Conservation (phyloP, 176 grass and related monocot species). For the Aechmea fasciata region DNA sequence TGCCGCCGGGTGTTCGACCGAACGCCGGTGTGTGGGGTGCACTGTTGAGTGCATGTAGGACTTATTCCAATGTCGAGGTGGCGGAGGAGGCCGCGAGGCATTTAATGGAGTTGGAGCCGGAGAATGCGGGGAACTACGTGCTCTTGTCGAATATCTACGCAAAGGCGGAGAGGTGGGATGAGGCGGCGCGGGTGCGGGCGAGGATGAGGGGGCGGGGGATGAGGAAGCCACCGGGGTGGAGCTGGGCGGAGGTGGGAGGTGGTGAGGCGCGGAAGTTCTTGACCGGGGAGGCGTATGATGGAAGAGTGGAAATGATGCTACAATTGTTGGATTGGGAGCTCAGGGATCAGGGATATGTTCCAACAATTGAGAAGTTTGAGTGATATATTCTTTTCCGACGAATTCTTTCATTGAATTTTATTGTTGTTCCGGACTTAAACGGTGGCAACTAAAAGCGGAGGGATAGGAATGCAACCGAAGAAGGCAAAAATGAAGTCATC, state of each 20-base stretch:
- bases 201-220: slow-evolving; percentile 34
- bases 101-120: slow-evolving; percentile 42
- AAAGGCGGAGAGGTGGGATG: slow-evolving; percentile 25
- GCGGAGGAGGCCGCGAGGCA: slow-evolving; percentile 30
- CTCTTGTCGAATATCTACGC: slow-evolving; percentile 43
- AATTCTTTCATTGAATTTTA: background rate
- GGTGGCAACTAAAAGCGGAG: background rate
- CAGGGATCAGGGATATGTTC: slow-evolving; percentile 30
- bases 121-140: slow-evolving; percentile 39
- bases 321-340: slow-evolving; percentile 31
- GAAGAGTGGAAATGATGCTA: slow-evolving; percentile 17
- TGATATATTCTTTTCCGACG: background rate
- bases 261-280: slow-evolving; percentile 30
- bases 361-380: slow-evolving; percentile 12
- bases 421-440: background rate
- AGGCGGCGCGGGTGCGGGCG: slow-evolving; percentile 24
- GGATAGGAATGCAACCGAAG: no score
- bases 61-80: slow-evolving; percentile 31
- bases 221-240: slow-evolving; percentile 36
- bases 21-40: slow-evolving; percentile 37
- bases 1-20: slow-evolving; percentile 6
- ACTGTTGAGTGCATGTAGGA: slow-evolving; percentile 39
- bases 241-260: slow-evolving; percentile 28
- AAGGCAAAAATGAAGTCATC: no score
- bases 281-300: slow-evolving; percentile 23